phyloP scores from a whole-genome alignment of 805 yeast species.

The Cyberlindnera sargentensis region DNA sequence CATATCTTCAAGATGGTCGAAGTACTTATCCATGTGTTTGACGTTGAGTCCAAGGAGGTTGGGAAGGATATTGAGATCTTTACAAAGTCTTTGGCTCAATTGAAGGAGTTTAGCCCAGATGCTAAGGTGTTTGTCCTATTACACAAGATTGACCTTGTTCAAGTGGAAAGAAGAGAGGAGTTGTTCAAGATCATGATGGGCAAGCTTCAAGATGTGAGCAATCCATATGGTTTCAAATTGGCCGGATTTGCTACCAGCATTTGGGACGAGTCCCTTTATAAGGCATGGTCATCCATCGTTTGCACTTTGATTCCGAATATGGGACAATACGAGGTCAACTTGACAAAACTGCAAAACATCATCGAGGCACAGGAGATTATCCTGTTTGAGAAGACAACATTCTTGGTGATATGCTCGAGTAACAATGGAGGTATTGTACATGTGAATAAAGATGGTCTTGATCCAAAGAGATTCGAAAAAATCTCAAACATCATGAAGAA shows the following conservation, averaged over 20 bases:
- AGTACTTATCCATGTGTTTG: slow-evolving; percentile 92
- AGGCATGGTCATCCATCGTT: slow-evolving; percentile 96
- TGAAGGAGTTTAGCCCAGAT: slow-evolving; percentile 78
- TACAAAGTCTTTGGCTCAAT: slow-evolving; percentile 70
- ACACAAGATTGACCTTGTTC: slow-evolving; percentile 96
- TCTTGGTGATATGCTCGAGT: slow-evolving; percentile 48
- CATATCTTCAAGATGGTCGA: slow-evolving; percentile 95
- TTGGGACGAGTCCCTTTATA: slow-evolving; percentile 38
- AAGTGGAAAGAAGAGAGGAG: slow-evolving; percentile 76
- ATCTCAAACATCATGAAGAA: slow-evolving; percentile 91
- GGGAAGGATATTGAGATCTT: slow-evolving; percentile 91
- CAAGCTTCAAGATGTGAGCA: slow-evolving; percentile 66
- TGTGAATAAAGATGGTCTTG: slow-evolving; percentile 34
- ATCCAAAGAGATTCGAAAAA: slow-evolving; percentile 91
- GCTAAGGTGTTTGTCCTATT: slow-evolving; percentile 87
- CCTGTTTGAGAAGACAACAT: slow-evolving; percentile 88
- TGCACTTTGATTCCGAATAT: slow-evolving; percentile 94
- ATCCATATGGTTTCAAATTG: slow-evolving; percentile 59
- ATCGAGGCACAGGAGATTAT: slow-evolving; percentile 86
- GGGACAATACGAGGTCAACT: slow-evolving; percentile 66
- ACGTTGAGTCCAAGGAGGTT: slow-evolving; percentile 87
- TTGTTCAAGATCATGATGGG: slow-evolving; percentile 80
- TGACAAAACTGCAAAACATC: slow-evolving; percentile 63
- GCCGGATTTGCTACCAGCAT: slow-evolving; percentile 79
- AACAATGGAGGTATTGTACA: slow-evolving; percentile 12